phyloP scores from a whole-genome alignment of 805 yeast genomes.

The Cyberlindnera mycetangii region DNA sequence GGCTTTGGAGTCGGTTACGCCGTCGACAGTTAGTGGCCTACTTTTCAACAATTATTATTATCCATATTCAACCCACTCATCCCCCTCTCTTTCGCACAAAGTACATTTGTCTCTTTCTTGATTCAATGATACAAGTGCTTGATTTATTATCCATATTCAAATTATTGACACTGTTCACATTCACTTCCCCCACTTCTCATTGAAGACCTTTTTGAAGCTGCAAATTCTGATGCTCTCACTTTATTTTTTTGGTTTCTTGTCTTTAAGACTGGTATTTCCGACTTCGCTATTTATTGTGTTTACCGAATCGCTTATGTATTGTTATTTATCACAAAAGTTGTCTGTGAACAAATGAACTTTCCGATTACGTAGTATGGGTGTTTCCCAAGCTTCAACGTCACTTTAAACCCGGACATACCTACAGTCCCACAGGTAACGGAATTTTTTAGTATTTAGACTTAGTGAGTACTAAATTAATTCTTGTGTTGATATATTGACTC shows the following conservation, averaged over 20 bases:
- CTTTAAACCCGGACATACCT: neutral
- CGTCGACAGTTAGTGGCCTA: slow-evolving; percentile 1
- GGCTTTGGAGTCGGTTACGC: slow-evolving; percentile 7
- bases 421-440: too few species aligned
- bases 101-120: neutral
- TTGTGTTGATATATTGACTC: too few species aligned
- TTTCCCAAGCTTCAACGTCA: neutral
- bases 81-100: too few species aligned
- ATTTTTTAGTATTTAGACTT: too few species aligned
- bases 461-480: too few species aligned
- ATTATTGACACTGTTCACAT: neutral
- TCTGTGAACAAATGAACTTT: too few species aligned
- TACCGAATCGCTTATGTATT: neutral
- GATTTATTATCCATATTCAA: neutral
- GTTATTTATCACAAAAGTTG: neutral
- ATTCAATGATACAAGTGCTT: neutral
- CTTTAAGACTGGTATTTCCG: neutral
- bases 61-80: slow-evolving; percentile 7
- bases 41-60: neutral
- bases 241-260: neutral
- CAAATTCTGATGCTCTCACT: neutral
- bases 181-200: neutral
- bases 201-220: too few species aligned
- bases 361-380: neutral
- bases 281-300: neutral